Evolutionary conservation across 305 asterid genomes (phyloP).

Genomic region (Fraxinus baroniana): DNA sequence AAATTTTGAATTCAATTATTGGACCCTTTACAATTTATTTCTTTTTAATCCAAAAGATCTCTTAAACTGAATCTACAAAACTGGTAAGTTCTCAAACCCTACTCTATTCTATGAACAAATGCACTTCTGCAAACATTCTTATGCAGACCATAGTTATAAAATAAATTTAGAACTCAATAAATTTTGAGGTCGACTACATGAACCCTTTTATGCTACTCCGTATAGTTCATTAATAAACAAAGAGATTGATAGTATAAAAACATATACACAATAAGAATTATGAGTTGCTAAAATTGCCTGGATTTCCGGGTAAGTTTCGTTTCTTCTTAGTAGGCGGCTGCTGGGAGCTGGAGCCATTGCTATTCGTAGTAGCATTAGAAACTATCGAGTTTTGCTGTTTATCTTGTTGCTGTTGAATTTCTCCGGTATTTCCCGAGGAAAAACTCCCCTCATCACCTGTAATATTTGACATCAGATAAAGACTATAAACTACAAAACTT

Average conservation of each 20-base stretch:
- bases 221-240: background rate
- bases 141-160: background rate
- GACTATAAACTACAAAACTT: background rate
- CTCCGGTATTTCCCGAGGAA: slow-evolving; percentile 66
- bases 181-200: background rate
- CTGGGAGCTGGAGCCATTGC: slow-evolving; percentile 57
- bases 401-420: slow-evolving; percentile 53
- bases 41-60: background rate
- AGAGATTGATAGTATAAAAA: background rate
- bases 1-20: slow-evolving; percentile 51
- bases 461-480: slow-evolving; percentile 58
- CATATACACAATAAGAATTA: background rate
- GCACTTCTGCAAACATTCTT: background rate
- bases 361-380: slow-evolving; percentile 33
- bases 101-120: background rate
- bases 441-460: slow-evolving; percentile 83
- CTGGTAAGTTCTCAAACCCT: background rate
- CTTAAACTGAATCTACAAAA: background rate
- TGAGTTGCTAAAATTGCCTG: slow-evolving; percentile 39
- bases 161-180: background rate
- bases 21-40: slow-evolving; percentile 32
- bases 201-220: background rate
- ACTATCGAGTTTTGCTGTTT: slow-evolving; percentile 23
- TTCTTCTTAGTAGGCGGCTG: slow-evolving; percentile 55
- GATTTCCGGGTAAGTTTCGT: slow-evolving; percentile 73